These are phyloP conservation scores for Epicoccum nigrum DNA, from an alignment of 2,329 filamentous ascomycete genomes.

Conservation along the genomic window DNA sequence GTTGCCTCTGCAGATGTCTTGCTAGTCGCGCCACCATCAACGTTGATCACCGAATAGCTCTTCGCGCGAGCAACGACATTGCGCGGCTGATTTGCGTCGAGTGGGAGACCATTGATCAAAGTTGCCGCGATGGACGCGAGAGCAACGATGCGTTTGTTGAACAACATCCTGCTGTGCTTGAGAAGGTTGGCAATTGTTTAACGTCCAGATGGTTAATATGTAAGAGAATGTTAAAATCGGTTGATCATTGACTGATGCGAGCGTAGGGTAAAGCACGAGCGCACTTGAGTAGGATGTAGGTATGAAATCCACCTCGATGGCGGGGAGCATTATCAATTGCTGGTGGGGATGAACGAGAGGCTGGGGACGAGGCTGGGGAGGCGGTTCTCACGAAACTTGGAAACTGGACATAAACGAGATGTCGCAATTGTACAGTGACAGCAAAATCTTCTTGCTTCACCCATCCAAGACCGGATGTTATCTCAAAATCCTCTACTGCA, in stretches of 20 bases:
- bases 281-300: slow-evolving; percentile 12
- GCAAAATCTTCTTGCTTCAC: neutral
- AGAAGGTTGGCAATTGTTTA: slow-evolving; percentile 1
- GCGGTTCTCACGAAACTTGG: neutral
- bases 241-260: slow-evolving; percentile 6
- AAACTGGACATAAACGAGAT: neutral
- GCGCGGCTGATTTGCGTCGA: slow-evolving; percentile 27
- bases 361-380: slow-evolving; percentile 10
- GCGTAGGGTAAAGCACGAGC: slow-evolving; percentile 2
- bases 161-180: slow-evolving; percentile 34
- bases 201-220: neutral
- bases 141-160: slow-evolving; percentile 28
- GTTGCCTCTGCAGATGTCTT: slow-evolving; percentile 27
- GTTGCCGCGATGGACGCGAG: slow-evolving; percentile 32
- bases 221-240: neutral
- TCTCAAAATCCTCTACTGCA: too few species aligned
- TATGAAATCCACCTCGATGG: slow-evolving; percentile 12
- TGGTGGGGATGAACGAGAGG: slow-evolving; percentile 9
- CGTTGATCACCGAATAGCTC: slow-evolving; percentile 49
- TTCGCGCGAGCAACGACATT: slow-evolving; percentile 35
- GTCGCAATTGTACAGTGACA: neutral
- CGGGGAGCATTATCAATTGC: slow-evolving; percentile 8
- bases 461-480: too few species aligned
- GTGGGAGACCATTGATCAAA: slow-evolving; percentile 32
- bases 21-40: slow-evolving; percentile 44